phyloP scores from a whole-genome alignment of 306 rosid species.

The Vachellia pachyceras region DNA sequence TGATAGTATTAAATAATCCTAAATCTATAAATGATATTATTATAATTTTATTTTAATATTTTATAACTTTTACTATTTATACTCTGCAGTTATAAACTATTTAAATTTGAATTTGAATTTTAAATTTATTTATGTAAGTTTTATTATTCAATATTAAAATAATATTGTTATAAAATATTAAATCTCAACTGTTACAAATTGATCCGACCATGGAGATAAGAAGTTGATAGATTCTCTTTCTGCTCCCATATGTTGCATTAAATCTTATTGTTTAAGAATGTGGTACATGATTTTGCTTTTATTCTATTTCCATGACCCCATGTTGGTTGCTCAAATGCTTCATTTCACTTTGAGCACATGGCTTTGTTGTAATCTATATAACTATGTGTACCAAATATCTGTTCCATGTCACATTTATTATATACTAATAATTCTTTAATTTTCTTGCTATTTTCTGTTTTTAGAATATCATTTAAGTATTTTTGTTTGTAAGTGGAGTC shows the following conservation, averaged over 20 bases:
- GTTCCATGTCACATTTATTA: neutral
- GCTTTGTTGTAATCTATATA: neutral
- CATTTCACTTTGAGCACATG: neutral
- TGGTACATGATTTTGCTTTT: neutral
- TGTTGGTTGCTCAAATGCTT: neutral
- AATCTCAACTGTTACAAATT: no score
- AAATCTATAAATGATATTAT: no score
- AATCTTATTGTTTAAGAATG: neutral
- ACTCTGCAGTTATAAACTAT: no score
- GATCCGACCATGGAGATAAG: no score
- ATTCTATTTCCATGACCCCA: neutral
- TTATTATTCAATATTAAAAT: no score
- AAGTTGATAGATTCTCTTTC: no score
- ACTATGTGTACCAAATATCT: neutral
- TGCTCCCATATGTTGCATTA: neutral
- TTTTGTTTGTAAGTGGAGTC: neutral
- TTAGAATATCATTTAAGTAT: neutral
- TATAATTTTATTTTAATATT: no score
- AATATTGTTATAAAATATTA: no score
- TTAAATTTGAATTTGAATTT: no score
- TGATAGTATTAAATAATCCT: no score
- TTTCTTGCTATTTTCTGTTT: neutral
- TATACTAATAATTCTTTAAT: neutral
- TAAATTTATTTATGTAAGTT: no score
- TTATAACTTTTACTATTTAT: no score